These are phyloP conservation scores for Talaromyces amestolkiae DNA, from an alignment of 2,329 filamentous ascomycete genomes.

Conservation along the genomic window DNA sequence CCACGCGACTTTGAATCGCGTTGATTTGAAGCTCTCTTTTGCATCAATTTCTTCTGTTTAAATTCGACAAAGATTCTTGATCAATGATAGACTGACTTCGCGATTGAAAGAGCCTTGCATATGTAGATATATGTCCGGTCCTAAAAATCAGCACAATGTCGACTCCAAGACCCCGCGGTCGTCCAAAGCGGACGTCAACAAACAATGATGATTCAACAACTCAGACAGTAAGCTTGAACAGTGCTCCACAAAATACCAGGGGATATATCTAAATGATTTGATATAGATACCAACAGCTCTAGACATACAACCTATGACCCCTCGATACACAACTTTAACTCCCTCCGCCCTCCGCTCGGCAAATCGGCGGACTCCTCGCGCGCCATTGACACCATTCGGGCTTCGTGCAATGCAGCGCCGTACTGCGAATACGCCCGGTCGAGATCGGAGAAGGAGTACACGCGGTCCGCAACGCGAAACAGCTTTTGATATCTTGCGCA, in stretches of 20 bases:
- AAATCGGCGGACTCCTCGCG: constrained; percentile 38
- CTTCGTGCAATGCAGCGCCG: constrained; percentile 55
- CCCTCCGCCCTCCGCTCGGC: constrained; percentile 35
- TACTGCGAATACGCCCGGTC: constrained; percentile 51
- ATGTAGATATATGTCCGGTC: not conserved
- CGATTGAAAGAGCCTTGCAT: not conserved
- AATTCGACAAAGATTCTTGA: not conserved
- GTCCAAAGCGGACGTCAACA: constrained; percentile 17
- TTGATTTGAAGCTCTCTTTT: not conserved
- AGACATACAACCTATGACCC: constrained; percentile 33
- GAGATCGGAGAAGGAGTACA: constrained; percentile 50
- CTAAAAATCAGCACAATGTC: constrained; percentile 8
- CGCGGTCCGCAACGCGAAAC: constrained; percentile 52
- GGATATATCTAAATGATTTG: not conserved
- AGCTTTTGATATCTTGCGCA: constrained; percentile 54
- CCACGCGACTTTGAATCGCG: constrained; percentile 11
- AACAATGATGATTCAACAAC: constrained; percentile 22
- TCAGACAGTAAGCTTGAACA: constrained; percentile 6
- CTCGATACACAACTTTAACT: constrained; percentile 32
- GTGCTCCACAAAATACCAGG: not conserved
- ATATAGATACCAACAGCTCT: constrained; percentile 6
- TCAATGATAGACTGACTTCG: not conserved
- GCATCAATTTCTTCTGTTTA: not conserved
- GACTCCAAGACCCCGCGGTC: constrained; percentile 18
- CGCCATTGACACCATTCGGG: constrained; percentile 56